Percentiles rank a stretch among this genome's conserved stretches.
These are phyloP conservation scores for Trichoderma orchidacearum DNA, from an alignment of 495 filamentous ascomycete genomes.

Conservation along the genomic window DNA sequence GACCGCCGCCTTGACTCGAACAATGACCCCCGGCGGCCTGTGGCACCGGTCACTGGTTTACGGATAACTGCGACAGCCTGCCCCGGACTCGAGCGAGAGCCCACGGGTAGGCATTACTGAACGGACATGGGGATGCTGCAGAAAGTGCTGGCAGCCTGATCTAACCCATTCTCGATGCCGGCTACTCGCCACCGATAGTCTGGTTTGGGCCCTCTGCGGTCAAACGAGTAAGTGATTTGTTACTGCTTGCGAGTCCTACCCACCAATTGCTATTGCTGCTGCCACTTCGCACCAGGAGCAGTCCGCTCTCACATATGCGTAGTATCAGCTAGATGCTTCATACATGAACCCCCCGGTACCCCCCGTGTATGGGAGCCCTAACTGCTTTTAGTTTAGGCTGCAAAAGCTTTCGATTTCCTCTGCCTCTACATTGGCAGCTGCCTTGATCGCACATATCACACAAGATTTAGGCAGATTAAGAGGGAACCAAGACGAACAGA, in stretches of 20 bases:
- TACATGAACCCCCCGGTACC: background rate
- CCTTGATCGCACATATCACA: too few species aligned
- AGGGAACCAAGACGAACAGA: too few species aligned
- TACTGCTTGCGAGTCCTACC: background rate
- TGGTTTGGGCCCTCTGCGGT: background rate
- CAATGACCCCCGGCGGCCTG: background rate
- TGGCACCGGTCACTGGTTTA: background rate
- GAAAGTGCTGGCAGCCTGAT: background rate
- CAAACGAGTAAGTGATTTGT: background rate
- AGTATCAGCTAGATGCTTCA: too few species aligned
- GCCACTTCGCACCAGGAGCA: too few species aligned
- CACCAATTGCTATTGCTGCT: too few species aligned
- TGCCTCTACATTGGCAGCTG: too few species aligned
- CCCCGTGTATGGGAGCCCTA: background rate
- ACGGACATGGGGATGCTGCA: background rate
- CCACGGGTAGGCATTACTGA: background rate
- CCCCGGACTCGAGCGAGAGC: constrained; percentile 1
- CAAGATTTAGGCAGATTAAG: too few species aligned
- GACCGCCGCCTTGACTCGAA: background rate
- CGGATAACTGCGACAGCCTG: background rate
- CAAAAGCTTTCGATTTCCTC: too few species aligned
- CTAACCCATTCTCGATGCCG: background rate
- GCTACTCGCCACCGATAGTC: background rate
- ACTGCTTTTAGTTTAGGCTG: too few species aligned
- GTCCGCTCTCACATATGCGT: too few species aligned